Conservation (phyloP, 768 basidiomycete species). For the Rhodotorula kratochvilovae region DNA sequence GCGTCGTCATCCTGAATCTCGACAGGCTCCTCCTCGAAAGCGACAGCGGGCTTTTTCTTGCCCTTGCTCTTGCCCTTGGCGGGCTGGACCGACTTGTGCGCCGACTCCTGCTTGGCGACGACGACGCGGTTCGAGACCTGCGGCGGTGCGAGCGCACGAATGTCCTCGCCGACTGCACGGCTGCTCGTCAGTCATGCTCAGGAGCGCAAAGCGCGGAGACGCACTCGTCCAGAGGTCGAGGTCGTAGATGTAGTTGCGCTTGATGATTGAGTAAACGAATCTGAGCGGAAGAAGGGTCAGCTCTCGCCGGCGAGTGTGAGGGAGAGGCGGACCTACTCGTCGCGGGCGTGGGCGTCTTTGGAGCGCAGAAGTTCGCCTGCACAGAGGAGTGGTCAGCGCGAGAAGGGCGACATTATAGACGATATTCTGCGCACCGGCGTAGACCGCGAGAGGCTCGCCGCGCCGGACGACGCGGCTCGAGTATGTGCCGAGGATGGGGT, state of each 20-base stretch:
- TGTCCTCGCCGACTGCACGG: slow-evolving; percentile 13
- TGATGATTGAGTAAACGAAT: neutral
- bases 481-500: neutral
- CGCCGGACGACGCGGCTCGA: neutral
- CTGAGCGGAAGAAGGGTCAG: neutral
- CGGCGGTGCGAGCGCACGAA: neutral
- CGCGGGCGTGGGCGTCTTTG: neutral
- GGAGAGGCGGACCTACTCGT: neutral
- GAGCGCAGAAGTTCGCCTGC: slow-evolving; percentile 11
- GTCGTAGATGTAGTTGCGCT: slow-evolving; percentile 24
- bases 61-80: neutral
- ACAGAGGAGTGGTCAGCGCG: too few relatives aligned
- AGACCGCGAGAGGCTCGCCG: slow-evolving; percentile 19
- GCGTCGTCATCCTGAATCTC: neutral
- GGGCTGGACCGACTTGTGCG: too few relatives aligned
- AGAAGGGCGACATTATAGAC: neutral
- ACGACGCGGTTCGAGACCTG: neutral
- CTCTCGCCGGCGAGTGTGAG: too few relatives aligned
- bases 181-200: too few relatives aligned
- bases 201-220: neutral
- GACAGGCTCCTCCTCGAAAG: neutral
- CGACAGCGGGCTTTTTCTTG: neutral
- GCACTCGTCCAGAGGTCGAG: slow-evolving; percentile 18
- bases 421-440: neutral
- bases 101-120: too few relatives aligned